These are phyloP conservation scores for Hibiscus trionum DNA, from an alignment of 345 rosid species.

Conservation along the genomic window DNA sequence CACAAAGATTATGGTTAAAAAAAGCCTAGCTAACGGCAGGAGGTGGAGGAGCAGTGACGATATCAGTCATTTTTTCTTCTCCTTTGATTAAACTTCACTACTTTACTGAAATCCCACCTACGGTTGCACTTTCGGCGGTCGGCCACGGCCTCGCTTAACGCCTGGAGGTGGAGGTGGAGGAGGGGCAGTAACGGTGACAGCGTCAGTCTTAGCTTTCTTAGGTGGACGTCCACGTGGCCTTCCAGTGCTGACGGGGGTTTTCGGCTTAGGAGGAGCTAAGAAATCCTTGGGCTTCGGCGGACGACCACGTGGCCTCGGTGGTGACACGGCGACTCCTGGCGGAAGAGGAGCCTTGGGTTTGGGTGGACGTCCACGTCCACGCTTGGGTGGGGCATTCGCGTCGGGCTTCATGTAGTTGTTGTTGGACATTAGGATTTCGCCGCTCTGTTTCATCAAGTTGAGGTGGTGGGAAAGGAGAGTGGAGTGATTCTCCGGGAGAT, in stretches of 20 bases:
- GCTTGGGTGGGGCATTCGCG: conserved; percentile 61
- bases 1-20: conserved; percentile 6
- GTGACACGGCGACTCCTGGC: conserved; percentile 13
- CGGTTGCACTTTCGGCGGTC: conserved; percentile 82
- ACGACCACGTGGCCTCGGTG: conserved; percentile 75
- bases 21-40: neutral
- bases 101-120: conserved; percentile 38
- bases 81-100: neutral
- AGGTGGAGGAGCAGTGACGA: neutral
- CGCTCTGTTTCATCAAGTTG: conserved; percentile 52
- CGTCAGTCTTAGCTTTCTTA: conserved; percentile 36
- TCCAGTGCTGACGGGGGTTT: conserved; percentile 24
- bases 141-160: conserved; percentile 61
- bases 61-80: neutral
- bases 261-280: conserved; percentile 25
- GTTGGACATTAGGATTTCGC: conserved; percentile 52
- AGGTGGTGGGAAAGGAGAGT: conserved; percentile 60
- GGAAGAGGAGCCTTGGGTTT: conserved; percentile 45
- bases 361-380: conserved; percentile 96
- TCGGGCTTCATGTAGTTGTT: conserved; percentile 78
- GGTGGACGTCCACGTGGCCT: conserved; percentile 74
- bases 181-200: neutral
- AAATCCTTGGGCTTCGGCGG: conserved; percentile 62
- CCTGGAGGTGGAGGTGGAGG: conserved; percentile 15
- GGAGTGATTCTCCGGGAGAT: conserved; percentile 53